Evolutionary conservation across 495 filamentous ascomycete genomes (phyloP).

Genomic region (Oidiodendron maius): DNA sequence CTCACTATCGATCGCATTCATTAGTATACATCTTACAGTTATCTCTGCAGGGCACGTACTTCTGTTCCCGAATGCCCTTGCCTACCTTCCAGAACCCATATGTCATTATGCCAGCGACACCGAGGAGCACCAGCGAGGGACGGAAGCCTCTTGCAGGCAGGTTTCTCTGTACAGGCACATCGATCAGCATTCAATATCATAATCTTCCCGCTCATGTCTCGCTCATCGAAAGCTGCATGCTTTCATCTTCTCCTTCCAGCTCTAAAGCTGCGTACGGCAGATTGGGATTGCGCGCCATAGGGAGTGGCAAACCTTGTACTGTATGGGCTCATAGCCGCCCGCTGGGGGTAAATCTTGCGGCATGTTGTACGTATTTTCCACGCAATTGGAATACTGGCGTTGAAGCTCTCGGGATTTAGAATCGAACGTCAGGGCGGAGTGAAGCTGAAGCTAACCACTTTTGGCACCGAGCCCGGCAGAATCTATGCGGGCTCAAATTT

Average conservation of each 20-base stretch:
- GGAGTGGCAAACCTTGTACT: constrained; percentile 94
- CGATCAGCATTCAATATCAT: no score
- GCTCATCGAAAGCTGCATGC: no score
- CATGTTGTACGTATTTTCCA: constrained; percentile 39
- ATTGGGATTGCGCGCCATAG: no score
- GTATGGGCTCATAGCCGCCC: constrained; percentile 91
- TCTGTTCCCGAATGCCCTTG: constrained; percentile 74
- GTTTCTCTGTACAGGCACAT: constrained; percentile 61
- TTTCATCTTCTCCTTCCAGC: no score
- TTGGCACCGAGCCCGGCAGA: not conserved
- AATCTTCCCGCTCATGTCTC: no score
- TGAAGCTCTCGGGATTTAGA: not conserved
- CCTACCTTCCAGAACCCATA: constrained; percentile 85
- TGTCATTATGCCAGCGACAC: constrained; percentile 66
- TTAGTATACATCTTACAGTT: constrained; percentile 1
- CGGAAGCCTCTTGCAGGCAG: constrained; percentile 88
- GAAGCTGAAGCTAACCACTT: not conserved
- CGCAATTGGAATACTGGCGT: constrained; percentile 23
- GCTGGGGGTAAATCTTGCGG: constrained; percentile 87
- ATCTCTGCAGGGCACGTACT: constrained; percentile 50
- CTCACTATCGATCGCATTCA: constrained; percentile 52
- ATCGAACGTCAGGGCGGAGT: not conserved
- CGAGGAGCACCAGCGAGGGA: constrained; percentile 68
- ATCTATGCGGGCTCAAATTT: no score
- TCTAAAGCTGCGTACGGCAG: no score